Evolutionary conservation across 331 rosid species (phyloP), one percentile per base, ranked within the genome.

Genomic region (Pyracantha coccinea): DNA sequence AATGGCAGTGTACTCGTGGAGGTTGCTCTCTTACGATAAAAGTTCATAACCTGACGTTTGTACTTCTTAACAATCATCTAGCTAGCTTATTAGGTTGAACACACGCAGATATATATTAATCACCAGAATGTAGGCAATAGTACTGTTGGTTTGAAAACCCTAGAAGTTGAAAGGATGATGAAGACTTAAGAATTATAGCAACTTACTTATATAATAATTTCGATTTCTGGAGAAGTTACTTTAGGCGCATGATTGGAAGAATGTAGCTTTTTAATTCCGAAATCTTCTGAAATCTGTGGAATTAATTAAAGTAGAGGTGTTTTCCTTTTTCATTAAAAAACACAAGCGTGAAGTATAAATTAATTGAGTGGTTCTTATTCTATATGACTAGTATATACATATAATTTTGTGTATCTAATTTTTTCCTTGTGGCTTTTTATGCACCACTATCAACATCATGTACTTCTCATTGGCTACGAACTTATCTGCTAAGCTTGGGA

Each of bases 391-490:
- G 33, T 38, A 38, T 38, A 11, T 35, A 33, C 10, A 33, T 35
- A 38, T 38, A 50, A 3, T 50, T 50, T 50, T 50, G 28, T 58
- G 35, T 15, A 15, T 24, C 35, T 12, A 10, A 58, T 11, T 58
- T 19, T 77, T 59, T 75, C 57, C 70, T 64, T 27, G 74, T 69
- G 84, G 81, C 77, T 53, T 28, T n/a, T 17, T 24, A 71, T 71
- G 75, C 55, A 81, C 77, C 80, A 80, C 84, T 67, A 53, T 79
- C 44, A 75, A 45, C 80, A 78, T 72, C 80, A 58, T 64, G 73
- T 67, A 74, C 66, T 50, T 80, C 59, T 78, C 32, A 66, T 77
- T 78, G 89, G 85, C 75, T 74, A 41, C 25, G 68, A 79, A 73
- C 82, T 79, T 80, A 79, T 78, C 77, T 63, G 59, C 3, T 53